These are phyloP conservation scores for Termitomyces sp. DNA, from an alignment of 768 basidiomycete genomes.

Conservation along the genomic window DNA sequence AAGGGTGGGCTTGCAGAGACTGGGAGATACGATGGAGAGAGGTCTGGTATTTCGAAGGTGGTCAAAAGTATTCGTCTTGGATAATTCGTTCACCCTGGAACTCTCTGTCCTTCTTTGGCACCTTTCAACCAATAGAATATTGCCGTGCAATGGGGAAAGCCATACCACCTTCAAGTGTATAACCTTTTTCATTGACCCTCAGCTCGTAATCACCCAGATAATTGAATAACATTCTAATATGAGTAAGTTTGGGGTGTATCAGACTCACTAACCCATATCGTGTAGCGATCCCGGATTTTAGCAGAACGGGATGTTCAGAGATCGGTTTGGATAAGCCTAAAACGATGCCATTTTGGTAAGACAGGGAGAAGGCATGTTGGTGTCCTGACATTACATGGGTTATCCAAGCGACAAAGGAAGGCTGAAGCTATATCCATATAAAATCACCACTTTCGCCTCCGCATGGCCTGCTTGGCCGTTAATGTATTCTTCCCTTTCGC, in stretches of 20 bases:
- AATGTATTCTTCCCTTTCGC: constrained; percentile 70
- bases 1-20: constrained; percentile 76
- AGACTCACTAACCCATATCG: too few species aligned
- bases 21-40: constrained; percentile 84
- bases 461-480: constrained; percentile 56
- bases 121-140: background rate
- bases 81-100: constrained; percentile 21
- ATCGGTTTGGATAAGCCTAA: background rate
- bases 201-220: too few species aligned
- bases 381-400: background rate
- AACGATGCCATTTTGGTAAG: background rate
- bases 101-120: constrained; percentile 3
- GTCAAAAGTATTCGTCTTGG: constrained; percentile 81
- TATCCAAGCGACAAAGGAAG: background rate
- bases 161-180: too few species aligned
- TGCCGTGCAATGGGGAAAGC: background rate
- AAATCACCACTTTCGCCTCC: constrained; percentile 67
- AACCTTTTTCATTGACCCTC: too few species aligned
- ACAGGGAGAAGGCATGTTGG: too few species aligned
- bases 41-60: constrained; percentile 87
- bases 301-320: background rate
- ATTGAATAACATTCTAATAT: too few species aligned
- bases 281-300: too few species aligned
- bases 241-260: background rate
- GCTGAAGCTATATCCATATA: background rate